A percentile compares a stretch with the other conserved stretches of the same genome.
phyloP scores from a whole-genome alignment of 495 filamentous ascomycete species.

The Beverwykella pulmonaria region DNA sequence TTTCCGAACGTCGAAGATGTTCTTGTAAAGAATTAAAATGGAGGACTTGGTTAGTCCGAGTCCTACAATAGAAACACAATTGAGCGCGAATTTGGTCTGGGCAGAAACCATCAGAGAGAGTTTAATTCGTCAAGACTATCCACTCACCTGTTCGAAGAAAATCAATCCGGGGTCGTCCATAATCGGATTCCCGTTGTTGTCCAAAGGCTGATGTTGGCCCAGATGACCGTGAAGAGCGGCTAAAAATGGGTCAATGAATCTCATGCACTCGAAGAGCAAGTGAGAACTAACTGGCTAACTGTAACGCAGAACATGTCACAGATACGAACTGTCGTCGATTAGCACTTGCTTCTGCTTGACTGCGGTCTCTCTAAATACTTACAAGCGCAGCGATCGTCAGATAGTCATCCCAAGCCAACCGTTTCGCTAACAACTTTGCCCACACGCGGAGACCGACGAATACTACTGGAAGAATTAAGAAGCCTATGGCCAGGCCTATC shows the following conservation, averaged over 20 bases:
- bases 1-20: not conserved
- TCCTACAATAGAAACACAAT: not conserved
- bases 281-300: constrained; percentile 5
- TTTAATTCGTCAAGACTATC: not conserved
- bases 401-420: constrained; percentile 7
- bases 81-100: constrained; percentile 14
- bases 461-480: no score
- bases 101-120: not conserved
- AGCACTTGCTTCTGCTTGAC: not conserved
- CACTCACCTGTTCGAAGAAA: constrained; percentile 12
- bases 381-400: constrained; percentile 5
- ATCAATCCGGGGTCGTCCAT: constrained; percentile 17
- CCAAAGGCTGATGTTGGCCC: constrained; percentile 9
- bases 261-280: not conserved
- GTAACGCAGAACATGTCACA: constrained; percentile 6
- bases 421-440: constrained; percentile 7
- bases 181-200: constrained; percentile 5
- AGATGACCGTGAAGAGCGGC: constrained; percentile 12
- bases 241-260: not conserved
- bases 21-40: constrained; percentile 10
- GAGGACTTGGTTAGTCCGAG: constrained; percentile 10
- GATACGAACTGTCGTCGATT: not conserved
- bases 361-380: not conserved
- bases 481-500: no score
- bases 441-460: constrained; percentile 9